Conservation (phyloP, 2,329 filamentous ascomycete species). For the Mycosphaerella arachidis region DNA sequence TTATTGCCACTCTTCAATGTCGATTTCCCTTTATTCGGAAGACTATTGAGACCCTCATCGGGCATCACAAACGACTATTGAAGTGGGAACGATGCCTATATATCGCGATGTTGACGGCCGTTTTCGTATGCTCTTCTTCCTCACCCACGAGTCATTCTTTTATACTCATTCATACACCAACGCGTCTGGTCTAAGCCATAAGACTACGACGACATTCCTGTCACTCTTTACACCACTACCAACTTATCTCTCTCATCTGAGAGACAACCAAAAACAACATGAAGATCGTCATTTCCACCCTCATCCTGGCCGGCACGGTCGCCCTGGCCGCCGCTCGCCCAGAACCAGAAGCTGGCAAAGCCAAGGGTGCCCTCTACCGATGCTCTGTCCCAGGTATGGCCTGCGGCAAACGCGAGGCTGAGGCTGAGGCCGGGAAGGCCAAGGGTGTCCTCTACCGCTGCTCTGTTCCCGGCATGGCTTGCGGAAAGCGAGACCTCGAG, state of each 20-base stretch:
- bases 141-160: constrained; percentile 28
- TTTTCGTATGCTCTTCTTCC: constrained; percentile 16
- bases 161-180: constrained; percentile 15
- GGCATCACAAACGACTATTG: not conserved
- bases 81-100: constrained; percentile 12
- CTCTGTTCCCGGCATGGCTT: not conserved
- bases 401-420: constrained; percentile 42
- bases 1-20: constrained; percentile 1
- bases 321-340: constrained; percentile 17
- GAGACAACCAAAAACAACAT: constrained; percentile 17
- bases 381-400: constrained; percentile 40
- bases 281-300: constrained; percentile 21
- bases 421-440: constrained; percentile 6
- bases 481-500: constrained; percentile 1
- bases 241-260: constrained; percentile 1
- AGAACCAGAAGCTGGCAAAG: not conserved
- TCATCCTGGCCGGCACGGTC: constrained; percentile 20
- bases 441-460: not conserved
- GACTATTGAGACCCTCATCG: constrained; percentile 15
- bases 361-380: constrained; percentile 15
- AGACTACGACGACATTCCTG: constrained; percentile 9
- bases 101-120: constrained; percentile 8
- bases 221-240: constrained; percentile 5
- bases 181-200: constrained; percentile 12
- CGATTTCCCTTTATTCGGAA: constrained; percentile 11